Conservation (phyloP, 768 basidiomycete species). For the Psilocybe cubensis region DNA sequence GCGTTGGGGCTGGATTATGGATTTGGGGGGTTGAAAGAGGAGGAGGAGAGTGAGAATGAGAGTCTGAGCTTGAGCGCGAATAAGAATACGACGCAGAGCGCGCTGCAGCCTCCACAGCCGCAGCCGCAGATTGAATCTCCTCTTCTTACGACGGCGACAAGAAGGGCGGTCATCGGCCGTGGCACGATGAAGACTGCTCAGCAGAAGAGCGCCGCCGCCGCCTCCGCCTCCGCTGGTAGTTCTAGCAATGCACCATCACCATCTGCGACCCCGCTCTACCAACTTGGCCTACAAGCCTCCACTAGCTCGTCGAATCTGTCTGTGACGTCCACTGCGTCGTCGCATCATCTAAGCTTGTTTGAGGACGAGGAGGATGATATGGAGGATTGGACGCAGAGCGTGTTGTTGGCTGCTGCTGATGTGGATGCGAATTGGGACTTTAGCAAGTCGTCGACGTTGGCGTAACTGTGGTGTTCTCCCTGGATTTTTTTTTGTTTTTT, state of each 20-base stretch:
- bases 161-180: not conserved
- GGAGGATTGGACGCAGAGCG: constrained; percentile 77
- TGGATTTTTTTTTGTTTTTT: no score
- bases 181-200: not conserved
- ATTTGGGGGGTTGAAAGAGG: constrained; percentile 25
- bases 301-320: constrained; percentile 23
- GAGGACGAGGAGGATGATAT: constrained; percentile 48
- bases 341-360: constrained; percentile 50
- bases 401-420: constrained; percentile 69
- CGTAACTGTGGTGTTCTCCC: no score
- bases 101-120: no score
- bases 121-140: not conserved
- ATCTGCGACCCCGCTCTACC: no score
- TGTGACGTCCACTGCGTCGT: constrained; percentile 41
- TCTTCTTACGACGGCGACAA: not conserved
- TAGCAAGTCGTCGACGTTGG: no score
- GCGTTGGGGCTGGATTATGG: constrained; percentile 46
- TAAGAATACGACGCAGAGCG: not conserved
- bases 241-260: not conserved
- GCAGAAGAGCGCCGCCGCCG: not conserved
- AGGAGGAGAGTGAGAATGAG: not conserved
- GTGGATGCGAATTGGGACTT: constrained; percentile 27
- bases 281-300: constrained; percentile 14
- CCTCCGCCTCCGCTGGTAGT: not conserved
- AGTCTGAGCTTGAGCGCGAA: not conserved